Conservation (phyloP, 208 protist genomes). For the Trypanosoma avium region DNA sequence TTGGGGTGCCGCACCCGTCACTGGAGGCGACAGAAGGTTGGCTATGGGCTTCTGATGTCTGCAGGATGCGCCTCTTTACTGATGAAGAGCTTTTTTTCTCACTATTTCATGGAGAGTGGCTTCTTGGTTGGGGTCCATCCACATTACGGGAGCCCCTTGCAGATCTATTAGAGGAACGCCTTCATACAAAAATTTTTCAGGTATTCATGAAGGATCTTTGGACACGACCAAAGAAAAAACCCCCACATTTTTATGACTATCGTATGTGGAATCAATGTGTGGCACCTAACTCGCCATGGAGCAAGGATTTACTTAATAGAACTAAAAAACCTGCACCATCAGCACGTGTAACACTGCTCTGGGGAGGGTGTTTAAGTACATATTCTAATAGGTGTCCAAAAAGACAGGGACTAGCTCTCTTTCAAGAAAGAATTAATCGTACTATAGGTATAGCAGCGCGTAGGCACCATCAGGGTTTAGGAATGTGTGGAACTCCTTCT, state of each 20-base stretch:
- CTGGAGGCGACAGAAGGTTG: constrained; percentile 5
- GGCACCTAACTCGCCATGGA: neutral
- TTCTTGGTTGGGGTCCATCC: constrained; percentile 8
- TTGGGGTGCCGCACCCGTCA: neutral
- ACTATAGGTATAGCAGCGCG: neutral
- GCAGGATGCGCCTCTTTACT: constrained; percentile 8
- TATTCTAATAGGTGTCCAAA: neutral
- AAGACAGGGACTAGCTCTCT: neutral
- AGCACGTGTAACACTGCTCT: constrained; percentile 2
- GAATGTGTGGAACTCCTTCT: neutral
- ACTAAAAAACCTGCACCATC: neutral
- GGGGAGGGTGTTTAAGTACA: neutral
- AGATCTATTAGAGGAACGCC: constrained; percentile 9
- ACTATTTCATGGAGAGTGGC: neutral
- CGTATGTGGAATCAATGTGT: constrained; percentile 1
- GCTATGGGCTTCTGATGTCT: constrained; percentile 17
- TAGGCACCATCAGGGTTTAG: neutral
- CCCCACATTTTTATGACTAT: constrained; percentile 4
- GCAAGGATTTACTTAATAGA: neutral
- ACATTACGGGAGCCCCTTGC: neutral
- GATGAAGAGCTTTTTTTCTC: constrained; percentile 1
- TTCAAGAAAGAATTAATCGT: neutral
- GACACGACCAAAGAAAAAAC: neutral
- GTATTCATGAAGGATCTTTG: constrained; percentile 14
- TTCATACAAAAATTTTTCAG: constrained; percentile 6